Conservation (phyloP, 139 green algal species). For the Bryopsis sp. region DNA sequence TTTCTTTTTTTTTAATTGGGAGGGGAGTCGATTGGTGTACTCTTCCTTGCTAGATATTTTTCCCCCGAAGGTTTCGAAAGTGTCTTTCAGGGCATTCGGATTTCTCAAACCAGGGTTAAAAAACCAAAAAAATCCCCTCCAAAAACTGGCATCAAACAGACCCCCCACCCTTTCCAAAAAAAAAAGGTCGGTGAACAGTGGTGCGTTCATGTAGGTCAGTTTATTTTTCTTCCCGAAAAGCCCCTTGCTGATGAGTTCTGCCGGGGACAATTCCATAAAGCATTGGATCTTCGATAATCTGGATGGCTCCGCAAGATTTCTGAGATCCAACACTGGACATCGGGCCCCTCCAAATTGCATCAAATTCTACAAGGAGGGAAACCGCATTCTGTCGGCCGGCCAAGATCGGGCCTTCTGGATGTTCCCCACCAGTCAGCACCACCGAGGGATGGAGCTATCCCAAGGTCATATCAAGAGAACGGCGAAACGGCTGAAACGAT, state of each 20-base stretch:
- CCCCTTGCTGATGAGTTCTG: slow-evolving; percentile 76
- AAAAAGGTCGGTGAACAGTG: too few species aligned
- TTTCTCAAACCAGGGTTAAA: too few species aligned
- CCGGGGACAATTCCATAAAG: slow-evolving; percentile 87
- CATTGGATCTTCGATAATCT: slow-evolving; percentile 87
- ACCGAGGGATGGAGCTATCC: slow-evolving; percentile 87
- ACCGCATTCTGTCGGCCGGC: slow-evolving; percentile 72
- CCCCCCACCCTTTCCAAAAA: too few species aligned
- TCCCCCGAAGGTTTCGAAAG: too few species aligned
- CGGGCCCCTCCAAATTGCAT: slow-evolving; percentile 62
- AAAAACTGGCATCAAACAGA: too few species aligned
- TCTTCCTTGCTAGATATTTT: too few species aligned
- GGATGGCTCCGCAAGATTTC: slow-evolving; percentile 55
- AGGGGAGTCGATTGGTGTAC: too few species aligned
- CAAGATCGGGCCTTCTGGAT: slow-evolving; percentile 83
- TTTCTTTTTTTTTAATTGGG: too few species aligned
- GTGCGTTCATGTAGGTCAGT: slow-evolving; percentile 23
- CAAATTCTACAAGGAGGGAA: slow-evolving; percentile 63
- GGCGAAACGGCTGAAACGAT: slow-evolving; percentile 65
- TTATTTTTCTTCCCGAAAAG: slow-evolving; percentile 68
- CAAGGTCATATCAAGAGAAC: slow-evolving; percentile 58
- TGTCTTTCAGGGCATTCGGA: too few species aligned
- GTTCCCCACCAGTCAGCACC: slow-evolving; percentile 85
- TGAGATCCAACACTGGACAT: slow-evolving; percentile 87
- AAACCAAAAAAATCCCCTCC: too few species aligned